Evolutionary conservation across 176 grass and related monocot genomes (phyloP).

Genomic region (Chrysopogon serrulatus): DNA sequence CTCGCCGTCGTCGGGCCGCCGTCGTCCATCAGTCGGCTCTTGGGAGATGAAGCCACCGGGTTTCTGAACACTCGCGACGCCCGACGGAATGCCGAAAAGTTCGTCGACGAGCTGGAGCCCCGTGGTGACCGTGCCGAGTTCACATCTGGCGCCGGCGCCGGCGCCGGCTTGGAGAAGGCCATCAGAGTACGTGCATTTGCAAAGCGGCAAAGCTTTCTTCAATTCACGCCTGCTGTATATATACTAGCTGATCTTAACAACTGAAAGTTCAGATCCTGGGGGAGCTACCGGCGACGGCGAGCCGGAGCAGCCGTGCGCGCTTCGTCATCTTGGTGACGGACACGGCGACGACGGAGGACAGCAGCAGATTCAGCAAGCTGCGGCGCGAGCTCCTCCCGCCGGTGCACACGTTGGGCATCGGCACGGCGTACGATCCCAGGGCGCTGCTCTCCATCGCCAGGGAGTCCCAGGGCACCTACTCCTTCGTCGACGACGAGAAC

Average conservation of each 20-base stretch:
- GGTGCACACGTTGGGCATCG: background rate
- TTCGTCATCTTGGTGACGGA: slow-evolving; percentile 6
- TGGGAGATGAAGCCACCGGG: background rate
- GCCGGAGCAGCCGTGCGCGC: background rate
- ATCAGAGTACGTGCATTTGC: too few species aligned
- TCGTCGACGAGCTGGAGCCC: background rate
- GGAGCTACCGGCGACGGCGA: background rate
- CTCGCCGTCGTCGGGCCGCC: background rate
- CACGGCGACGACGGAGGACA: background rate
- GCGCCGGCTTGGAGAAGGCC: too few species aligned
- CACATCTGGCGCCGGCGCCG: background rate
- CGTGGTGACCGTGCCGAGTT: background rate
- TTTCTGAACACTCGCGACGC: background rate
- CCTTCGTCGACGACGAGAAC: background rate
- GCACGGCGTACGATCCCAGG: background rate
- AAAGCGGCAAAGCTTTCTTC: too few species aligned
- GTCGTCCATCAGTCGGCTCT: background rate
- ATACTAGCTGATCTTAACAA: background rate
- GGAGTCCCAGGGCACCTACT: slow-evolving; percentile 6
- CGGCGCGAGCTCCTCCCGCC: background rate
- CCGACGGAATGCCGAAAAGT: background rate
- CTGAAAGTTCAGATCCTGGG: background rate
- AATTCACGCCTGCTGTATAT: too few species aligned
- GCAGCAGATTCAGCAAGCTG: background rate
- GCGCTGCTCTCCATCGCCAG: background rate